These are phyloP conservation scores for Barbatosphaeria neglecta DNA, from an alignment of 495 filamentous ascomycete genomes.

Conservation along the genomic window DNA sequence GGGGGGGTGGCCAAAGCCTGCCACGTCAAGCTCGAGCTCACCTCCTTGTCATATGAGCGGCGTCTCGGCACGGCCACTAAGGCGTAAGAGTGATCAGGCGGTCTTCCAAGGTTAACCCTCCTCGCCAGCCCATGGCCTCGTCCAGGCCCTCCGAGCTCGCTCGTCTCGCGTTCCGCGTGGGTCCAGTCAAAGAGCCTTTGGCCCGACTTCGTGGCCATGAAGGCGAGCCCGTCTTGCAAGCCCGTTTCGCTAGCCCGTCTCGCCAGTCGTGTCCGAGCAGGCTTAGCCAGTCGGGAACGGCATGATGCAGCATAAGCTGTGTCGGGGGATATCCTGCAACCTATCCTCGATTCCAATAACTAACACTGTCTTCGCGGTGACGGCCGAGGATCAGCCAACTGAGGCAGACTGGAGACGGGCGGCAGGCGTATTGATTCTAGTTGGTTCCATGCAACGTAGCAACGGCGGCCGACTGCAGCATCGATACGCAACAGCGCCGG, in stretches of 20 bases:
- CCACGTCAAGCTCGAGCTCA: background rate
- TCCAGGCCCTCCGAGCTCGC: background rate
- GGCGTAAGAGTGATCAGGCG: background rate
- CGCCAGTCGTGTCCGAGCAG: background rate
- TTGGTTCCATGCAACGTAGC: too few relatives aligned
- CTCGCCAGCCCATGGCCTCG: background rate
- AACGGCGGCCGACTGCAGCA: too few relatives aligned
- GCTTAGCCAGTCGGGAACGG: background rate
- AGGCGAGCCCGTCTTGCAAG: background rate
- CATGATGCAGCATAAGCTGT: background rate
- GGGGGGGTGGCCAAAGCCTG: too few relatives aligned
- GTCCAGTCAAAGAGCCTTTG: background rate
- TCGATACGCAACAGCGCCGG: too few relatives aligned
- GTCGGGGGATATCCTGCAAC: background rate
- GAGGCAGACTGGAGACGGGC: too few relatives aligned
- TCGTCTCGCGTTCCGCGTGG: background rate
- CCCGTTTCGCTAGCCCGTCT: background rate
- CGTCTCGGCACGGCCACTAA: background rate
- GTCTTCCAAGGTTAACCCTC: background rate
- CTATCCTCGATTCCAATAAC: too few relatives aligned
- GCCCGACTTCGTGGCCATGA: background rate
- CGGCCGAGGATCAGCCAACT: too few relatives aligned
- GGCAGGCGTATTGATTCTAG: too few relatives aligned
- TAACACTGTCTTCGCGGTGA: too few relatives aligned
- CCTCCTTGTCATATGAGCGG: background rate